phyloP scores from a whole-genome alignment of 1,284 basidiomycete species.

The Leccinum pachyderme region DNA sequence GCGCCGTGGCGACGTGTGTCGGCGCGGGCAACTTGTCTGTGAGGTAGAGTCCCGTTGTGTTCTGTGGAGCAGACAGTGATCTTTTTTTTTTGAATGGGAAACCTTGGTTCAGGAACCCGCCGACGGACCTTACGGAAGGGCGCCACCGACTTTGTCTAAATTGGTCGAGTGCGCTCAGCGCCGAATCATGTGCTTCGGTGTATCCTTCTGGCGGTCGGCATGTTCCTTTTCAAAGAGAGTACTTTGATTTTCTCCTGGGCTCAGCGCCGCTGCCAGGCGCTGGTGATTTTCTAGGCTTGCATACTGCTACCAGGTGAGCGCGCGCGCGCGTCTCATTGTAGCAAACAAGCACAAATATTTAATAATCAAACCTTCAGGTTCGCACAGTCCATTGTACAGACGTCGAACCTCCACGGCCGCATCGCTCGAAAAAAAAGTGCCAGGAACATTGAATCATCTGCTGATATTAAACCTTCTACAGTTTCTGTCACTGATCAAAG shows the following conservation, averaged over 20 bases:
- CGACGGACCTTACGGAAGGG: constrained; percentile 10
- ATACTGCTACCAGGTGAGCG: no score
- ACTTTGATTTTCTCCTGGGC: constrained; percentile 4
- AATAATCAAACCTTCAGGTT: no score
- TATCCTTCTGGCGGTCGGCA: neutral
- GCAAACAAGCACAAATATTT: neutral
- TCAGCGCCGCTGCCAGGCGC: constrained; percentile 4
- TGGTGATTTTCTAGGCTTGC: neutral
- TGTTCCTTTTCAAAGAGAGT: constrained; percentile 1
- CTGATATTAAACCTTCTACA: neutral
- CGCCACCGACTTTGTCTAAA: constrained; percentile 11
- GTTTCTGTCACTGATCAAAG: neutral
- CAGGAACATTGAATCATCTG: neutral
- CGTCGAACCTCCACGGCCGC: neutral
- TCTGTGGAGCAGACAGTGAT: neutral
- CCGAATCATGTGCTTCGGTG: constrained; percentile 2
- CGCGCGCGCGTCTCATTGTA: neutral
- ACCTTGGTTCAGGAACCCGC: constrained; percentile 11
- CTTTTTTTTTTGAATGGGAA: constrained; percentile 9
- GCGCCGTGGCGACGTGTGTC: neutral
- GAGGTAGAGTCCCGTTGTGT: constrained; percentile 1
- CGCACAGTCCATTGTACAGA: neutral
- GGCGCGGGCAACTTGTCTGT: neutral
- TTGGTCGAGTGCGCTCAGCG: constrained; percentile 6
- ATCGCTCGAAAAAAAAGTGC: neutral